Base-by-base conservation (phyloP, 2,329 filamentous ascomycete species). In the Conoideocrella luteorostrata region DNA sequence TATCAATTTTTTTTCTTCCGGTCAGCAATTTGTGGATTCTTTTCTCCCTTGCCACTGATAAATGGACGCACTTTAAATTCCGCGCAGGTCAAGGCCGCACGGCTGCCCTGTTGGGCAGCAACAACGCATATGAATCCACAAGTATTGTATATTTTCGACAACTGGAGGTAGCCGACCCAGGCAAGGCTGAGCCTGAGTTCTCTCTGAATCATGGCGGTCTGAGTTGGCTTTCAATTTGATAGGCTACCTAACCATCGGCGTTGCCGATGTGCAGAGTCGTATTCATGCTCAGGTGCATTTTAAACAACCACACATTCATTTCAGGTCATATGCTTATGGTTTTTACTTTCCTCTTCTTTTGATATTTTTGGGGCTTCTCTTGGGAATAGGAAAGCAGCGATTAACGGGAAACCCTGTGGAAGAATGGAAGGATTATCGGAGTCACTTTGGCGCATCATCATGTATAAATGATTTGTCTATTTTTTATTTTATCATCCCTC, bases 391-490 rank as follows among this genome's bases (percentile, higher is more conserved):
- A 46, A 46, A 47, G 36, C 42, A 47, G 50, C 47, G 47, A 43
- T 47, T 52, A 44, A 46, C 39, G 49, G 50, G 43, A 49, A 44
- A 48, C 11, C 46, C 40, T 44, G 47, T 38, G 48, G 45, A 49
- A 53, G 48, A 56, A 44, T 45, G 37, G 44, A 46, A 47, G 48
- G 48, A 47, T 24, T 11, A 46, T 42, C 45, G 55, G 56, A 53
- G 52, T 56, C 50, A 44, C 41, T 34, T 47, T 37, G 53, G 53
- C 52, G 55, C 51, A 53, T 55, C 47, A 48, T 56, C 39, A 52
- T 51, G 51, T 51, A 52, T 45, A 48, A 46, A 43, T 49, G 40
- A 36, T 28, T 43, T 32, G 21, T 28, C 33, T 39, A 46, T 51
- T 44, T 46, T 46, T 54, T 49, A 47, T 48, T 50, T 51, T 48